These are phyloP conservation scores for Aureobasidium mangrovei DNA, from an alignment of 2,329 filamentous ascomycete species.

Conservation along the genomic window DNA sequence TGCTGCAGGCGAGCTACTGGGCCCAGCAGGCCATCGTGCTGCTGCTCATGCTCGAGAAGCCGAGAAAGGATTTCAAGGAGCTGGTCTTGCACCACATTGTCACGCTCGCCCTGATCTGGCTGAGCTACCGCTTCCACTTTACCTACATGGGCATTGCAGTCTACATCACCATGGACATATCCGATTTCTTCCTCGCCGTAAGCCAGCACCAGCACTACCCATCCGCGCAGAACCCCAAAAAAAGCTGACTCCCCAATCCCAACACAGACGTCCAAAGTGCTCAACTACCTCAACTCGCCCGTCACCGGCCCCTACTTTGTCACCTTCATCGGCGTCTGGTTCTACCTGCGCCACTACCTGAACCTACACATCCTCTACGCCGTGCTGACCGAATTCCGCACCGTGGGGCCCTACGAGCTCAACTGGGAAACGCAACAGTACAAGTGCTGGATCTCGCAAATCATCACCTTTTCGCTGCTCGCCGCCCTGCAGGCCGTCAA, in stretches of 20 bases:
- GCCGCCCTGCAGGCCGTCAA: conserved; percentile 64
- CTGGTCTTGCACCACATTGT: conserved; percentile 87
- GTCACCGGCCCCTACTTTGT: conserved; percentile 79
- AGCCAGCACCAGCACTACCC: conserved; percentile 28
- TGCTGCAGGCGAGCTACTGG: conserved; percentile 93
- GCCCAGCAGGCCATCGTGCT: conserved; percentile 87
- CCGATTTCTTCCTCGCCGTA: conserved; percentile 91
- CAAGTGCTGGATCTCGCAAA: conserved; percentile 63
- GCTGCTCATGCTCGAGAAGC: conserved; percentile 80
- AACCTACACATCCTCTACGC: conserved; percentile 70
- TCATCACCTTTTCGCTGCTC: conserved; percentile 58
- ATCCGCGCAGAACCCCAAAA: conserved; percentile 87
- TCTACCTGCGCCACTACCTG: conserved; percentile 80
- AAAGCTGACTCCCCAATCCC: conserved; percentile 62
- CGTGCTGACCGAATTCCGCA: conserved; percentile 65
- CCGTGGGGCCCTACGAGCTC: conserved; percentile 64
- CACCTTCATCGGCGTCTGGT: conserved; percentile 73
- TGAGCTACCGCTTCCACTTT: conserved; percentile 94
- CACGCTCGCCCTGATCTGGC: conserved; percentile 69
- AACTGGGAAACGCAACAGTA: conserved; percentile 70
- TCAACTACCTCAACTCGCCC: conserved; percentile 79
- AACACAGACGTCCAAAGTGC: conserved; percentile 69
- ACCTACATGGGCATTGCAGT: conserved; percentile 90
- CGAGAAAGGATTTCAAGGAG: conserved; percentile 90
- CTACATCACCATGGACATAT: conserved; percentile 90